These are phyloP conservation scores for Mycena chlorophos DNA, from an alignment of 768 basidiomycete species.

Conservation along the genomic window DNA sequence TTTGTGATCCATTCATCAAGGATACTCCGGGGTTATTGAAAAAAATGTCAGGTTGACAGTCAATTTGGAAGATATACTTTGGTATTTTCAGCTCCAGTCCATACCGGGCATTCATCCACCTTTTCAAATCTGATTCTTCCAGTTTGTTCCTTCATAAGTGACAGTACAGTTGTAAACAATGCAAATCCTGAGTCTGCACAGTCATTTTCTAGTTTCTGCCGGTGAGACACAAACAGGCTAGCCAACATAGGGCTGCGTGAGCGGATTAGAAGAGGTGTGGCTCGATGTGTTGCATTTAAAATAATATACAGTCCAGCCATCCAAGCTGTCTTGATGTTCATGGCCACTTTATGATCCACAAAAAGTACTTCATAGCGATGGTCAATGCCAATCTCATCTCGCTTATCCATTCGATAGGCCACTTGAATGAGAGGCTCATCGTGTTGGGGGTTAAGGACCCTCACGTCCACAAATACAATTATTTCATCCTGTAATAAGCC, in stretches of 20 bases:
- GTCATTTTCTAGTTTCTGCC: conserved; percentile 1
- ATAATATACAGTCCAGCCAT: not conserved
- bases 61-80: not conserved
- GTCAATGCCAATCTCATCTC: not conserved
- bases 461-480: not conserved
- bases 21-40: not conserved
- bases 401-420: not conserved
- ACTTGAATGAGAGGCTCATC: not conserved
- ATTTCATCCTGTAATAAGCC: not conserved
- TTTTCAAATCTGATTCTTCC: not conserved
- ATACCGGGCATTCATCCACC: not conserved
- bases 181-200: not conserved
- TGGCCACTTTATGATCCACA: not conserved
- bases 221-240: not conserved
- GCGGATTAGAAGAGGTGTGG: not conserved
- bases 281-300: not conserved
- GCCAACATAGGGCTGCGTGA: not conserved
- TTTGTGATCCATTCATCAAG: not conserved
- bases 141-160: not conserved
- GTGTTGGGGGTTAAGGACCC: not conserved
- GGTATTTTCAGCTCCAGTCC: not conserved
- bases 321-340: not conserved
- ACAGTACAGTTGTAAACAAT: not conserved
- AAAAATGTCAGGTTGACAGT: not conserved
- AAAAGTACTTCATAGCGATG: not conserved